Conservation (phyloP, 257 asterid genomes). For the Paraleonurus japonicus region DNA sequence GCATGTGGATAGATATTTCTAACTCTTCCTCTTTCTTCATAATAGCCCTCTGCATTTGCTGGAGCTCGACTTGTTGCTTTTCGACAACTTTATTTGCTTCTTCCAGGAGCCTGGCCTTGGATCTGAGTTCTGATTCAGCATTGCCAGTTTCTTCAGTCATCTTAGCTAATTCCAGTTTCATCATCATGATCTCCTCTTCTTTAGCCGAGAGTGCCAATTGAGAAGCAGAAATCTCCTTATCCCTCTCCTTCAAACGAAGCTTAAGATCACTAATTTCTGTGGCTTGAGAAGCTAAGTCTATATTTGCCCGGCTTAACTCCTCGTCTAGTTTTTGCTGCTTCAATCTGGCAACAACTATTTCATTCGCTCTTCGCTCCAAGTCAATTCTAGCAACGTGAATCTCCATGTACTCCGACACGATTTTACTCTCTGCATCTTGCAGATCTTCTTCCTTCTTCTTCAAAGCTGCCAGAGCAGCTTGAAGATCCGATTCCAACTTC, state of each 20-base stretch:
- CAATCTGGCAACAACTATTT: slow-evolving; percentile 44
- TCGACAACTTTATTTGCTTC: slow-evolving; percentile 58
- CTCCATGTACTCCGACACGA: slow-evolving; percentile 47
- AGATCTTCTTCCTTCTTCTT: slow-evolving; percentile 80
- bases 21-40: slow-evolving; percentile 64
- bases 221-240: slow-evolving; percentile 51
- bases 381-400: slow-evolving; percentile 53
- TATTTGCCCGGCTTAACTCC: slow-evolving; percentile 59
- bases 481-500: slow-evolving; percentile 64
- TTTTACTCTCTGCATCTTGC: slow-evolving; percentile 66
- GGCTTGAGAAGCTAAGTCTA: slow-evolving; percentile 62
- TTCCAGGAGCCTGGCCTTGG: slow-evolving; percentile 59
- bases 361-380: slow-evolving; percentile 53
- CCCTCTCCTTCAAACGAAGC: slow-evolving; percentile 53
- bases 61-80: slow-evolving; percentile 71
- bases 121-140: slow-evolving; percentile 54
- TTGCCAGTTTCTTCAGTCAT: slow-evolving; percentile 60
- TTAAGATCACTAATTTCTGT: slow-evolving; percentile 59
- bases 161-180: slow-evolving; percentile 48
- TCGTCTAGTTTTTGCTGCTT: slow-evolving; percentile 67
- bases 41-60: slow-evolving; percentile 50
- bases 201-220: slow-evolving; percentile 46
- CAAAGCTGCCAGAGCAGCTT: slow-evolving; percentile 59
- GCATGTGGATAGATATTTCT: slow-evolving; percentile 34
- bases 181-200: slow-evolving; percentile 56